Evolutionary conservation across 495 filamentous ascomycete species (phyloP).

Genomic region (Hypoxylon perforatum): DNA sequence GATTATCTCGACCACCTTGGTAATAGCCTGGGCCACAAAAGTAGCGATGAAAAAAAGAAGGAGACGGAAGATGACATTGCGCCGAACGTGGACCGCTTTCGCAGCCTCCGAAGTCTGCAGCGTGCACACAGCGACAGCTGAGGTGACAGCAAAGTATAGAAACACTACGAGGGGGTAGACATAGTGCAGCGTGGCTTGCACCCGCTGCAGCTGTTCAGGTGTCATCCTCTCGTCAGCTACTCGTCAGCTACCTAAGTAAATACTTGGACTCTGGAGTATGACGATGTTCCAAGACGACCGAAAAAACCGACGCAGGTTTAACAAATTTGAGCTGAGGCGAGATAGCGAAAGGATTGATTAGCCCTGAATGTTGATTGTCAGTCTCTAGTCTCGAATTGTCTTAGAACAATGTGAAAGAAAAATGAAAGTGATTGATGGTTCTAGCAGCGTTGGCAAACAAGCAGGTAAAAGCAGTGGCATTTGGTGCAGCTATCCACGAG

Average conservation of each 20-base stretch:
- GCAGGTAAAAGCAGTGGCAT: constrained; percentile 9
- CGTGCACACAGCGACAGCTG: constrained; percentile 65
- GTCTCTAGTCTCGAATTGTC: constrained; percentile 6
- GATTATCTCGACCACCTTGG: constrained; percentile 53
- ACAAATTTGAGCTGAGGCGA: constrained; percentile 8
- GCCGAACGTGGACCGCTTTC: constrained; percentile 54
- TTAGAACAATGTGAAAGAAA: constrained; percentile 3
- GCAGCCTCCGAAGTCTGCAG: constrained; percentile 59
- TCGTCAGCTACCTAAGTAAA: constrained; percentile 21
- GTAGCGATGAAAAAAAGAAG: constrained; percentile 59
- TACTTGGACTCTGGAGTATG: not conserved
- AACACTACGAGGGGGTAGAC: constrained; percentile 65
- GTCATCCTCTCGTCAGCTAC: constrained; percentile 29
- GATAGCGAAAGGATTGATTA: constrained; percentile 19
- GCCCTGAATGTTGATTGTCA: constrained; percentile 25
- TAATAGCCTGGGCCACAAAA: constrained; percentile 62
- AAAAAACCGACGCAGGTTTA: constrained; percentile 5
- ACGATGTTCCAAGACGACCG: not conserved
- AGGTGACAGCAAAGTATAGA: constrained; percentile 63
- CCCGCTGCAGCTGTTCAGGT: constrained; percentile 19
- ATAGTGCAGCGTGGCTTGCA: constrained; percentile 59
- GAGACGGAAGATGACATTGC: constrained; percentile 58
- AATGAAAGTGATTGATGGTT: not conserved
- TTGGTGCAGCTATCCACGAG: constrained; percentile 11
- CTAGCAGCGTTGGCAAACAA: constrained; percentile 7